Conservation (phyloP, 805 yeast genomes). For the Kluyveromyces nonfermentans region DNA sequence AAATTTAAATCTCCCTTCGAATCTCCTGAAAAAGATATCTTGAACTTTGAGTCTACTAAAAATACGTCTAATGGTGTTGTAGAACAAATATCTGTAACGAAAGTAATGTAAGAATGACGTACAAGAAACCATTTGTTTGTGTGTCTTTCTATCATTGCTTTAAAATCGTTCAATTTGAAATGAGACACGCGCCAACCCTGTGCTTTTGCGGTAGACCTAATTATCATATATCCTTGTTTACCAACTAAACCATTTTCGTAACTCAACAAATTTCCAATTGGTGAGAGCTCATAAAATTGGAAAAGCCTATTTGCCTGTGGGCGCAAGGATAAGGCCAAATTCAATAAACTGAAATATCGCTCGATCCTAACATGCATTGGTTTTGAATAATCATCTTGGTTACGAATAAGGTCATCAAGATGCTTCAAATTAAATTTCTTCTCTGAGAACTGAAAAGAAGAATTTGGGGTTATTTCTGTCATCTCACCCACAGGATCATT, state of each 20-base stretch:
- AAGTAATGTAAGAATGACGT: constrained; percentile 73
- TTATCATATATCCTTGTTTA: constrained; percentile 77
- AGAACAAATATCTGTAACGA: constrained; percentile 77
- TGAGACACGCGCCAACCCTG: constrained; percentile 98
- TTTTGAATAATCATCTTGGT: constrained; percentile 17
- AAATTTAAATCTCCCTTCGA: neutral
- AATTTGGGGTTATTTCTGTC: constrained; percentile 8
- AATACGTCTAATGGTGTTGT: constrained; percentile 89
- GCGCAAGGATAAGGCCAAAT: constrained; percentile 49
- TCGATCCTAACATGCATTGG: constrained; percentile 39
- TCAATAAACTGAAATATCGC: constrained; percentile 54
- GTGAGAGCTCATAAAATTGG: constrained; percentile 84
- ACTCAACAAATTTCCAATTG: constrained; percentile 72
- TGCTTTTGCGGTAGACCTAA: constrained; percentile 72
- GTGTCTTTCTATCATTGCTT: constrained; percentile 84
- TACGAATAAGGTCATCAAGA: constrained; percentile 21
- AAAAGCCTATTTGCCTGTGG: constrained; percentile 79
- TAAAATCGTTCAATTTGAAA: constrained; percentile 64
- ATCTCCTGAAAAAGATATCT: constrained; percentile 39
- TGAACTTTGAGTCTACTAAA: constrained; percentile 70
- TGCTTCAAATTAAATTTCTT: constrained; percentile 23
- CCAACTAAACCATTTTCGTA: constrained; percentile 77
- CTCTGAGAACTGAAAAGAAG: constrained; percentile 12
- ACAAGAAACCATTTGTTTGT: constrained; percentile 88
- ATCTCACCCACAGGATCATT: neutral